A percentile compares a stretch with the other conserved stretches of the same genome.
Conservation (phyloP, 2,329 filamentous ascomycete species). For the Peltaster fructicola region DNA sequence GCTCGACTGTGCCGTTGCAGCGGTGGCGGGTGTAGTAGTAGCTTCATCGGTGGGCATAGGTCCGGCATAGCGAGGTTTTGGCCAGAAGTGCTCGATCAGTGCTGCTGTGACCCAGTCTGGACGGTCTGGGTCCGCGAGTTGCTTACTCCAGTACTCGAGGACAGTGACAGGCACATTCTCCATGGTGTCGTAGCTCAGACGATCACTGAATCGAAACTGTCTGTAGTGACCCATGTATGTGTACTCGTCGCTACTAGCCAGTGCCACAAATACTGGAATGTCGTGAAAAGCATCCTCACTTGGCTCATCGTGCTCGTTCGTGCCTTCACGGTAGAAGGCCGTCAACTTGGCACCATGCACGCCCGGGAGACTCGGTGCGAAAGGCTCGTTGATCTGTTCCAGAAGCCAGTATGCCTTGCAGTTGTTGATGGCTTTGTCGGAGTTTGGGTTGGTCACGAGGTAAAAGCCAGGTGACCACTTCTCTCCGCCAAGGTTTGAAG, state of each 20-base stretch:
- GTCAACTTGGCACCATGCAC: conserved; percentile 29
- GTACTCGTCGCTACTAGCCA: conserved; percentile 19
- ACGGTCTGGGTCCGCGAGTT: conserved; percentile 19
- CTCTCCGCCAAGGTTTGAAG: conserved; percentile 19
- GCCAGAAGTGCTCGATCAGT: conserved; percentile 26
- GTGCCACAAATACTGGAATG: conserved; percentile 25
- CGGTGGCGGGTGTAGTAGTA: conserved; percentile 4
- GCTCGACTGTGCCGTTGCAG: conserved; percentile 2
- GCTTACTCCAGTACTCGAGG: conserved; percentile 20
- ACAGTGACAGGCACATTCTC: conserved; percentile 21
- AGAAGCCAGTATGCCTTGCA: conserved; percentile 26
- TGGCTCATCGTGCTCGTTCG: conserved; percentile 10
- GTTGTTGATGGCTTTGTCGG: conserved; percentile 11
- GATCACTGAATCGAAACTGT: conserved; percentile 27
- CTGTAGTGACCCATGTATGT: conserved; percentile 29
- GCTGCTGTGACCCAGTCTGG: conserved; percentile 25
- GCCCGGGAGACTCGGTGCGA: conserved; percentile 23
- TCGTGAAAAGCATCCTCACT: conserved; percentile 16
- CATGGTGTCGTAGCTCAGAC: conserved; percentile 23
- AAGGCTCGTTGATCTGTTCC: conserved; percentile 22
- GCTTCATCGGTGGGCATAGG: conserved; percentile 12
- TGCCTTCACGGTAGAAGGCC: conserved; percentile 26
- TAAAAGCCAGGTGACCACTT: conserved; percentile 25
- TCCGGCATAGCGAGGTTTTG: conserved; percentile 24
- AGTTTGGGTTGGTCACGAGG: conserved; percentile 15